A percentile compares a stretch with the other conserved stretches of the same genome.
Evolutionary conservation across 2,329 filamentous ascomycete species (phyloP).

Genomic region (Escovopsis sp.): DNA sequence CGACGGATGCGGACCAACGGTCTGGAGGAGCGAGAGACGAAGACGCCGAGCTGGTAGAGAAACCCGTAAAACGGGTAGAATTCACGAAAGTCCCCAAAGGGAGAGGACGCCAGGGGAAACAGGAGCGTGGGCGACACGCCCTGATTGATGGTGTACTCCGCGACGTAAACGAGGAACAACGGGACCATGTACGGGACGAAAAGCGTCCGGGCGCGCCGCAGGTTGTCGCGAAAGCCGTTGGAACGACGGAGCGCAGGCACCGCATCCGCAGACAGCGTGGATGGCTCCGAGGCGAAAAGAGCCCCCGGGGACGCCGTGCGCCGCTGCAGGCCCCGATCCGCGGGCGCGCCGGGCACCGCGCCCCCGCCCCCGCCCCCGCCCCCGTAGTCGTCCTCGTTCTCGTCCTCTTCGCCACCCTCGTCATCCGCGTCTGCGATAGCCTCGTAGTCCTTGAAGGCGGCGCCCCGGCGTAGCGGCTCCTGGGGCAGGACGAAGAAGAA

Average conservation of each 20-base stretch:
- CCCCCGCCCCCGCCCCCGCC: constrained; percentile 20
- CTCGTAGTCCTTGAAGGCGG: constrained; percentile 36
- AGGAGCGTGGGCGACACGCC: constrained; percentile 81
- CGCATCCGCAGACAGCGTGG: constrained; percentile 9
- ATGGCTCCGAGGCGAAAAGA: constrained; percentile 30
- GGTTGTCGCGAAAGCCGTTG: constrained; percentile 29
- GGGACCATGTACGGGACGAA: constrained; percentile 81
- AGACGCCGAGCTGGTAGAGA: constrained; percentile 89
- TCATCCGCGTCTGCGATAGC: constrained; percentile 30
- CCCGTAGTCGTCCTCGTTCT: constrained; percentile 18
- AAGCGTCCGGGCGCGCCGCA: constrained; percentile 53
- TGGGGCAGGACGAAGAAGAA: constrained; percentile 73
- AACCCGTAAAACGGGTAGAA: constrained; percentile 95
- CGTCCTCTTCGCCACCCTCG: constrained; percentile 22
- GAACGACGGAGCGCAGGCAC: background rate
- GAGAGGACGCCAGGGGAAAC: constrained; percentile 62
- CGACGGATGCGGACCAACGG: constrained; percentile 71
- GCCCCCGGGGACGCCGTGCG: constrained; percentile 29
- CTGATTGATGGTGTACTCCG: constrained; percentile 96
- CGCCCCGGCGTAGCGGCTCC: constrained; percentile 41
- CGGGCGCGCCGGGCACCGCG: no score
- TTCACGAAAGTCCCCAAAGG: constrained; percentile 66
- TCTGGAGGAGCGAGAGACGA: constrained; percentile 81
- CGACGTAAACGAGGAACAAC: constrained; percentile 79
- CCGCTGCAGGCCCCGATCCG: no score